phyloP scores from a whole-genome alignment of 805 yeast genomes.

The Wickerhamomyces ciferrii region DNA sequence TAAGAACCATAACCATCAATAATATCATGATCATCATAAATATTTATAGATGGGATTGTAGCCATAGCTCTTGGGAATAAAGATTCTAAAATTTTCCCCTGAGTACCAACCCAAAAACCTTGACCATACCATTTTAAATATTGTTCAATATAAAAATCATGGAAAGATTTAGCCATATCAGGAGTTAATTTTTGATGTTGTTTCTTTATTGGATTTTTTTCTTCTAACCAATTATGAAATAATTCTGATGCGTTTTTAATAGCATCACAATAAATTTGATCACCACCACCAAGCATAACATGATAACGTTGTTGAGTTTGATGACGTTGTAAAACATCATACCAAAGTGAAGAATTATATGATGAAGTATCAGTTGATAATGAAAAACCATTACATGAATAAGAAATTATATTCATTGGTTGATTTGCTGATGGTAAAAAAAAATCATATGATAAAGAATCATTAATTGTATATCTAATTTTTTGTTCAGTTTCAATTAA shows the following conservation, averaged over 20 bases:
- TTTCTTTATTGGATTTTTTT: constrained; percentile 44
- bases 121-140: constrained; percentile 87
- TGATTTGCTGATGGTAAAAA: constrained; percentile 58
- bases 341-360: constrained; percentile 81
- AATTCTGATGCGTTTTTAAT: constrained; percentile 52
- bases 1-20: constrained; percentile 97
- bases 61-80: constrained; percentile 73
- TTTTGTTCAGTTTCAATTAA: constrained; percentile 50
- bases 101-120: constrained; percentile 74
- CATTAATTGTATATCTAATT: constrained; percentile 58
- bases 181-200: constrained; percentile 37
- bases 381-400: constrained; percentile 90
- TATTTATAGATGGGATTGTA: constrained; percentile 78
- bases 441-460: constrained; percentile 48
- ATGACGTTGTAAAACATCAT: constrained; percentile 73
- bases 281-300: constrained; percentile 98
- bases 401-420: constrained; percentile 78
- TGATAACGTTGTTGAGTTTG: constrained; percentile 57
- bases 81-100: constrained; percentile 61
- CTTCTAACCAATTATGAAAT: constrained; percentile 59
- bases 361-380: constrained; percentile 57
- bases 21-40: constrained; percentile 93
- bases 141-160: constrained; percentile 62
- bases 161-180: constrained; percentile 49
- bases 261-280: constrained; percentile 86